Evolutionary conservation across 1,284 basidiomycete genomes (phyloP), one percentile per base, ranked within the genome.

Genomic region (Rhodotorula sp.): DNA sequence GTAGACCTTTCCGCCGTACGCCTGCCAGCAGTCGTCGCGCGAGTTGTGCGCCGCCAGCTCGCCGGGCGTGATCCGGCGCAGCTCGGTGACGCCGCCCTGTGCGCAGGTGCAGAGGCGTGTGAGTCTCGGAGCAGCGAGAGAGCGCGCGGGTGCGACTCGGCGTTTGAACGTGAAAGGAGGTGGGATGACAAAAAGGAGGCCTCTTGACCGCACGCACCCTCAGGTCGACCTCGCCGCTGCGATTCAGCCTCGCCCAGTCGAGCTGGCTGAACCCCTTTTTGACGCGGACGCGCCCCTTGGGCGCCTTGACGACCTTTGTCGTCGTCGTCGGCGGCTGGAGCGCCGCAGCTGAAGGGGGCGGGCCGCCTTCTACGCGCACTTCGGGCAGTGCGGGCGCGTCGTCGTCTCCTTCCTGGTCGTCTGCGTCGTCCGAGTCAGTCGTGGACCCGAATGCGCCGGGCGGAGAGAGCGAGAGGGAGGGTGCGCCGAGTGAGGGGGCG

Each of bases 1-100:
- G 84, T 99, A 99, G 34, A 99, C 94, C 80, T 92, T 95, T 60
- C 94, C 94, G 76, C 90, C 89, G 82, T 98, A 90, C 0, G 88
- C 90, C 10, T 93, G 88, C 96, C 96, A 99, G 1, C 93, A 94
- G 81, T 99, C 94, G 62, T 91, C 89, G n/a, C 83, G 85, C 52
- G 86, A 90, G 74, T 91, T 89, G 81, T 98, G 96, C 79, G 86
- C 83, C 79, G 92, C 92, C 64, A 99, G 85, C 80, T 93, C 87
- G 0, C 90, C 91, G 14, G 91, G 88, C 7, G 93, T 90, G 66
- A 99, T 88, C 46, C 93, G 88, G 79, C 88, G 81, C 3, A 93
- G 77, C 21, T 81, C 77, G 4, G 78, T 78, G 2, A 79, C 73
- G 23, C 78, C 79, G 21, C 78, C 80, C 81, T 81, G 60, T 3